A percentile compares a stretch with the other conserved stretches of the same genome.
Conservation (phyloP, 2,329 filamentous ascomycete species). For the Rhytidhysteron rufulum region DNA sequence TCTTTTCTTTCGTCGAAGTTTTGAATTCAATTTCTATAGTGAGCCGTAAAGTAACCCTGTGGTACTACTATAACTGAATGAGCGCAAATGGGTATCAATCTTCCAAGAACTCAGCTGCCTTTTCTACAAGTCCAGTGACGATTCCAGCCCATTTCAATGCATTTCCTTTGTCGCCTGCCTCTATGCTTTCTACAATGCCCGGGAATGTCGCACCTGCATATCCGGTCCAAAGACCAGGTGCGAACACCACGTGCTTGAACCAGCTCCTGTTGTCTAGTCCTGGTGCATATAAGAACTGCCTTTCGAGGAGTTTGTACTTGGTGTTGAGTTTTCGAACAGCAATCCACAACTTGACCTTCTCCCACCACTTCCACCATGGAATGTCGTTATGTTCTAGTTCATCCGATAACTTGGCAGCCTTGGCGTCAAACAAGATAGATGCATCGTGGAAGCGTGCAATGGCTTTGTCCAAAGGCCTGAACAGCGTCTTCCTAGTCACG, state of each 20-base stretch:
- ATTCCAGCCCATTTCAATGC: constrained; percentile 43
- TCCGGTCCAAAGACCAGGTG: constrained; percentile 85
- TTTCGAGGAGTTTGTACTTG: constrained; percentile 80
- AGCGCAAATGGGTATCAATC: too few relatives aligned
- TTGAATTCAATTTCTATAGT: too few relatives aligned
- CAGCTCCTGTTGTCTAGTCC: constrained; percentile 77
- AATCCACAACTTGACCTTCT: constrained; percentile 60
- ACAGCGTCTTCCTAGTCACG: constrained; percentile 32
- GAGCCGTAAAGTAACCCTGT: too few relatives aligned
- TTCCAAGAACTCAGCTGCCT: constrained; percentile 33
- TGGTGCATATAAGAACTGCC: constrained; percentile 69
- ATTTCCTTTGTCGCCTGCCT: constrained; percentile 41
- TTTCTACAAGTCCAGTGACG: constrained; percentile 30
- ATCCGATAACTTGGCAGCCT: constrained; percentile 44
- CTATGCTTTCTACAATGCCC: constrained; percentile 60
- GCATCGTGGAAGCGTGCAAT: constrained; percentile 48
- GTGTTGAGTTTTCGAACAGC: constrained; percentile 66
- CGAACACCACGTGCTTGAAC: constrained; percentile 96
- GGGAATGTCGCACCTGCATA: constrained; percentile 73
- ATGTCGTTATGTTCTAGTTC: constrained; percentile 51
- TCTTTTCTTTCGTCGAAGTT: too few relatives aligned
- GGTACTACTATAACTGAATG: too few relatives aligned
- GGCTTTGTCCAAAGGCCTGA: constrained; percentile 46
- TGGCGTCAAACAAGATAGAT: constrained; percentile 49
- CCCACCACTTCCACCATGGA: constrained; percentile 76